These are phyloP conservation scores for Claviceps sp. DNA, from an alignment of 2,329 filamentous ascomycete genomes.

Conservation along the genomic window DNA sequence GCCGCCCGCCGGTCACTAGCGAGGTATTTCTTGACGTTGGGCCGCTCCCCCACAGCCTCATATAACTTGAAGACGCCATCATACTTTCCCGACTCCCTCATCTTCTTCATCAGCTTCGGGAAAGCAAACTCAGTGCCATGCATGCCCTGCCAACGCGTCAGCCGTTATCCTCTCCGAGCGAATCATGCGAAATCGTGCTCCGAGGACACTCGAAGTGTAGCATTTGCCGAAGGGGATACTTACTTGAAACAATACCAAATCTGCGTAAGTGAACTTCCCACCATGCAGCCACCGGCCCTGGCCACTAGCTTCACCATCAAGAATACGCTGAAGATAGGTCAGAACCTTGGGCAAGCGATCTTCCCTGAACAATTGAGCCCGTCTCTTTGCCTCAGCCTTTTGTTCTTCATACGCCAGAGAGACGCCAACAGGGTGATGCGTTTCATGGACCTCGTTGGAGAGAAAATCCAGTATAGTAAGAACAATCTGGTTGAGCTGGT, in stretches of 20 bases:
- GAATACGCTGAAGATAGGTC: constrained; percentile 53
- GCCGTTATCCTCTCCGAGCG: not conserved
- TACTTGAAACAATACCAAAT: constrained; percentile 61
- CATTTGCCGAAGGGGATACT: not conserved
- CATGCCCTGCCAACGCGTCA: constrained; percentile 25
- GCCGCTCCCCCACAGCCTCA: constrained; percentile 45
- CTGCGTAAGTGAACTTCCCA: constrained; percentile 52
- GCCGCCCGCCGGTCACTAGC: constrained; percentile 46
- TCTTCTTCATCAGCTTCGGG: constrained; percentile 47
- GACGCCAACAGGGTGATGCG: constrained; percentile 55
- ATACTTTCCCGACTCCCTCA: constrained; percentile 44
- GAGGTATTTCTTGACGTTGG: constrained; percentile 55
- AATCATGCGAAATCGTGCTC: too few species aligned
- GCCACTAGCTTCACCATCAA: constrained; percentile 40
- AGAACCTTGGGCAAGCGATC: constrained; percentile 60
- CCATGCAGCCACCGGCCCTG: constrained; percentile 55
- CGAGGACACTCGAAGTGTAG: too few species aligned
- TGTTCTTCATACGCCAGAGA: constrained; percentile 61
- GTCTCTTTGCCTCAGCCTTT: constrained; percentile 49
- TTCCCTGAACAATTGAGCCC: constrained; percentile 42
- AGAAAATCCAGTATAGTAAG: constrained; percentile 60
- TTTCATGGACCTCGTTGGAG: constrained; percentile 59
- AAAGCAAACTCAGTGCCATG: constrained; percentile 54
- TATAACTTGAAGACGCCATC: constrained; percentile 50
- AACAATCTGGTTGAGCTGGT: constrained; percentile 47